These are phyloP conservation scores for Kwoniella sp. DNA, from an alignment of 768 basidiomycete species.

Conservation along the genomic window DNA sequence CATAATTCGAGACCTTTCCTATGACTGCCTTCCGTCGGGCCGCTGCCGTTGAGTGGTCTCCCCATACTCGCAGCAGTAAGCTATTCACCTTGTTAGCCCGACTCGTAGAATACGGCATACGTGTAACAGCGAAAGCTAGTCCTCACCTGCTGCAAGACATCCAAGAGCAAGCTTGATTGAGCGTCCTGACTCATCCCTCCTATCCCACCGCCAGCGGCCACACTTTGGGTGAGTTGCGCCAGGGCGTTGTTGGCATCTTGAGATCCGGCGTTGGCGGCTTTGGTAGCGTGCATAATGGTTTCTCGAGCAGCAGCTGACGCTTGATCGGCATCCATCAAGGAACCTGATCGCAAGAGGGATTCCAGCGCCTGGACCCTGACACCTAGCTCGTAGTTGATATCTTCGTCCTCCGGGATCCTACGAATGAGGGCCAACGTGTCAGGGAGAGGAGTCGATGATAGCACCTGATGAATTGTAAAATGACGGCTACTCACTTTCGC, in stretches of 20 bases:
- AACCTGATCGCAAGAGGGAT: conserved; percentile 44
- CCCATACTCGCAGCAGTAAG: conserved; percentile 39
- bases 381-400: conserved; percentile 42
- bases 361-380: conserved; percentile 46
- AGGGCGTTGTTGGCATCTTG: conserved; percentile 45
- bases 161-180: conserved; percentile 42
- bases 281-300: conserved; percentile 44
- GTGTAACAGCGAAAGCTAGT: neutral
- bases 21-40: conserved; percentile 11
- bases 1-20: conserved; percentile 35
- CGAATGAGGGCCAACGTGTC: neutral
- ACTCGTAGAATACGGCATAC: neutral
- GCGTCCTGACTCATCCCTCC: conserved; percentile 41
- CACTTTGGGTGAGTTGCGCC: conserved; percentile 40
- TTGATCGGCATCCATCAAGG: conserved; percentile 41
- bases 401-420: conserved; percentile 34
- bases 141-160: conserved; percentile 48
- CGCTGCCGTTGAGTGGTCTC: conserved; percentile 7
- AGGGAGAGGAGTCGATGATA: neutral
- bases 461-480: neutral
- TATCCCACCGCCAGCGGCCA: conserved; percentile 27
- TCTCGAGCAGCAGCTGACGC: conserved; percentile 45
- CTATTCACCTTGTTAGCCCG: conserved; percentile 20
- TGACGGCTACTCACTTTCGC: conserved; percentile 31
- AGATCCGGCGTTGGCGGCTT: conserved; percentile 38